Percentiles rank a stretch among this genome's conserved stretches.
Evolutionary conservation across 1,139 yeast species (phyloP).

Genomic region (Yamadazyma sp.): DNA sequence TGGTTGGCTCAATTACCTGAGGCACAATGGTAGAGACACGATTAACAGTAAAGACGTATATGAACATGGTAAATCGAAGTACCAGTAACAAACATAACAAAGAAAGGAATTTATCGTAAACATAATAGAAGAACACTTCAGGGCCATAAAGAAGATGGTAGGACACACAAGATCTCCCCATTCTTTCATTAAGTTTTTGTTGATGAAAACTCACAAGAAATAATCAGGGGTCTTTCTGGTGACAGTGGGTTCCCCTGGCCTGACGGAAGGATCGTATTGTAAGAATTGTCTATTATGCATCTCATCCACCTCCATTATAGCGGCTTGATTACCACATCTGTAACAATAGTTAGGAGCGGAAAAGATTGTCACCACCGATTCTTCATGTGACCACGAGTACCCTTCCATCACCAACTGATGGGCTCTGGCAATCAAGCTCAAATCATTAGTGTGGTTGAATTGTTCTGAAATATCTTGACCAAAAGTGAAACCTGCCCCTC

Average conservation of each 20-base stretch:
- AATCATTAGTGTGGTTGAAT: conserved; percentile 85
- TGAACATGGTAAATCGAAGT: not conserved
- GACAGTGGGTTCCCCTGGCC: conserved; percentile 96
- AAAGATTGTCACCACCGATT: conserved; percentile 96
- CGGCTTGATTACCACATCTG: conserved; percentile 98
- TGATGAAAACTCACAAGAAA: conserved; percentile 54
- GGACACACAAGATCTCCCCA: not conserved
- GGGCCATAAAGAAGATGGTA: not conserved
- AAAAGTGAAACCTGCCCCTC: conserved; percentile 93
- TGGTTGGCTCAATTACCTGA: conserved; percentile 27
- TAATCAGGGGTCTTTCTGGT: conserved; percentile 94
- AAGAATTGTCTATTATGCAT: conserved; percentile 83
- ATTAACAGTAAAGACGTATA: not conserved
- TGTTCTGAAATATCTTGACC: conserved; percentile 53
- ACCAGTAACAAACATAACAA: conserved; percentile 1
- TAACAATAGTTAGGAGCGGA: conserved; percentile 97
- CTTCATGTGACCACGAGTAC: conserved; percentile 72
- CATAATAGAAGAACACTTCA: conserved; percentile 1
- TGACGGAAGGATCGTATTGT: conserved; percentile 91
- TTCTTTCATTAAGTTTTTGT: not conserved
- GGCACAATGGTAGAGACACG: conserved; percentile 6
- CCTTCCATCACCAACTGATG: conserved; percentile 99
- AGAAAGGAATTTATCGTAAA: conserved; percentile 2
- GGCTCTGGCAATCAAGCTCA: conserved; percentile 90
- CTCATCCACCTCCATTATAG: conserved; percentile 98